These are phyloP conservation scores for Cercospora sesami DNA, from an alignment of 2,329 filamentous ascomycete species.

Conservation along the genomic window DNA sequence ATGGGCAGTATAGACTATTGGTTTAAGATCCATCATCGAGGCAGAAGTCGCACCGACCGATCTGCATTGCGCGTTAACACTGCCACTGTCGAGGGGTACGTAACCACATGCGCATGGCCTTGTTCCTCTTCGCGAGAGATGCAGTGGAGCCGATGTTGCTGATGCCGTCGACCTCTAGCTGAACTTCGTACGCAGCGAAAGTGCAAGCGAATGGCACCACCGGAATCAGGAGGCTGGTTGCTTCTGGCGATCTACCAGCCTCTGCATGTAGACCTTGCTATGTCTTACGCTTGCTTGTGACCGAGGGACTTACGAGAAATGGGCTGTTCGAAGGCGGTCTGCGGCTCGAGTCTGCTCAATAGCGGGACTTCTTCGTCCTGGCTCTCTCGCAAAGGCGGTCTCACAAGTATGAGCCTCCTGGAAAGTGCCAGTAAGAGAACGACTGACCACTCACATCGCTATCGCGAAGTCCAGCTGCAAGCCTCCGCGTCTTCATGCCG, in stretches of 20 bases:
- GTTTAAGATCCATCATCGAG: neutral
- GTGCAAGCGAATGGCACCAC: neutral
- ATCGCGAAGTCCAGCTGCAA: neutral
- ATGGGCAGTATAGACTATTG: neutral
- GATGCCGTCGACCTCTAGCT: neutral
- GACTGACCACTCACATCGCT: neutral
- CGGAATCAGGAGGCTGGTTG: neutral
- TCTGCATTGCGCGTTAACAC: neutral
- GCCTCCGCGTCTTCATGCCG: neutral
- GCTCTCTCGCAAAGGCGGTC: neutral
- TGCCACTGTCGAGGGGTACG: neutral
- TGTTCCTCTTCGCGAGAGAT: neutral
- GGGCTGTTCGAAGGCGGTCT: neutral
- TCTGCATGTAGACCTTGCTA: neutral
- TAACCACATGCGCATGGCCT: neutral
- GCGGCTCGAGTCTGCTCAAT: neutral
- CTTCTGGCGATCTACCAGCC: neutral
- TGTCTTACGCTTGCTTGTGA: neutral
- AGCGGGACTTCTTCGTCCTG: neutral
- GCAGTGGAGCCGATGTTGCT: neutral
- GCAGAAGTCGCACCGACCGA: neutral
- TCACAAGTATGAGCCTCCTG: neutral
- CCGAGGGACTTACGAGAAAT: neutral
- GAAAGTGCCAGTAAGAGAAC: neutral
- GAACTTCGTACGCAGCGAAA: neutral